Evolutionary conservation across 164 flowering plant genomes (phyloP), one percentile per base, ranked within the genome.

Genomic region (Kingdonia uniflora): DNA sequence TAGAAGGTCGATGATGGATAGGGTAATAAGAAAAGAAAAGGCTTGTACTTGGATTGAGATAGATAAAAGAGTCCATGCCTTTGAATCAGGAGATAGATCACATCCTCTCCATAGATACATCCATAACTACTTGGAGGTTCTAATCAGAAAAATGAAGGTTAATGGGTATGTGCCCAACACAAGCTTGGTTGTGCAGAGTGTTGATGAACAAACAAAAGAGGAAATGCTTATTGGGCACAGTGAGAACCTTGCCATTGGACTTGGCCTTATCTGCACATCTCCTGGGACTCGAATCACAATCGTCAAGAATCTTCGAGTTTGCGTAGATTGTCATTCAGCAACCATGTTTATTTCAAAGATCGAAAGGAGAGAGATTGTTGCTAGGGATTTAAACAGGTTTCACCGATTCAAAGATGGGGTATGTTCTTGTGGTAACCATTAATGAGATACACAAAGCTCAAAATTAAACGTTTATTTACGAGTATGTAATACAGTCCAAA

Each of bases 31-130:
- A 51, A 78, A 78, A 63, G 75, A 58, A 39, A 74, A 65, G 68
- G 80, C 78, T 19, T 41, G 48, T 33, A 70, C 74, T 11, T 67
- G 70, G 75, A 69, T 73, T 42, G 83, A 78, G 63, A 67, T 74
- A 41, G 58, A 70, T 19, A 49, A 55, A 47, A 62, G 16, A 17
- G 66, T 78, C 42, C 80, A 78, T 52, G 57, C 60, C 26, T 78
- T 78, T 54, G 73, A 68, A 57, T 71, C 83, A 8, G 75, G 75
- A 52, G 78, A 73, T 42, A 67, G 66, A 45, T 64, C 72, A 26
- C 78, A 75, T 56, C 76, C 74, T 35, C 67, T 35, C 8, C 40
- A 51, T 19, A 55, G 59, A 50, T 55, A 61, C 48, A 73, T 78
- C 35, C 43, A 49, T 26, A 8, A 22, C 19, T 70, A 68, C 54